Evolutionary conservation across 2,329 filamentous ascomycete species (phyloP).

Genomic region (Paradendryphiella salina): DNA sequence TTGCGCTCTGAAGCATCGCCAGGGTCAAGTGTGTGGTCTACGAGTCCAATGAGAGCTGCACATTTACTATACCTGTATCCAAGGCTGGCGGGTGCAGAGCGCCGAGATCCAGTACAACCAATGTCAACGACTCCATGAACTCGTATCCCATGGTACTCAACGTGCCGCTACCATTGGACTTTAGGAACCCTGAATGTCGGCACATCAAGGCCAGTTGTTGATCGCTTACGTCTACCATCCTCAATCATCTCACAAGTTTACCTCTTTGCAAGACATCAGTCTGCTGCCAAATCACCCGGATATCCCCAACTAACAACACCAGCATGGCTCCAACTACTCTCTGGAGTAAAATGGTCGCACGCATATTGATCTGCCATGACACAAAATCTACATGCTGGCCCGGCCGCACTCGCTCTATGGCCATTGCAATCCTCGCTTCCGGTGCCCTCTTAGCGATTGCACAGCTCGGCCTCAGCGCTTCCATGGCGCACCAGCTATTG

Average conservation of each 20-base stretch:
- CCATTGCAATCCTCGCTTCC: not conserved
- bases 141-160: conserved; percentile 1
- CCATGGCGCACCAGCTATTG: not conserved
- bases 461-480: not conserved
- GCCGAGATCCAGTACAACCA: not conserved
- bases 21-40: no score
- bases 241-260: not conserved
- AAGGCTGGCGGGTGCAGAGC: not conserved
- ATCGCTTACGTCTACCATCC: not conserved
- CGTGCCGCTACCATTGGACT: not conserved
- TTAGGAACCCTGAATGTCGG: not conserved
- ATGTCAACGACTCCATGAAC: not conserved
- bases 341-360: not conserved
- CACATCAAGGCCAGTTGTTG: not conserved
- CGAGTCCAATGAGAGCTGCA: no score
- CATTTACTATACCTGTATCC: no score
- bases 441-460: not conserved
- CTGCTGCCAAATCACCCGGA: not conserved
- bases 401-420: not conserved
- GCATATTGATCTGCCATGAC: not conserved
- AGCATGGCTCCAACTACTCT: conserved; percentile 3
- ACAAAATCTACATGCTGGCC: conserved; percentile 11
- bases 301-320: not conserved
- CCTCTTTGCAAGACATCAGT: not conserved
- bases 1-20: no score